Evolutionary conservation across 2,329 filamentous ascomycete species (phyloP), one percentile per base, ranked within the genome.

Genomic region (Colletotrichum euphorbiae): DNA sequence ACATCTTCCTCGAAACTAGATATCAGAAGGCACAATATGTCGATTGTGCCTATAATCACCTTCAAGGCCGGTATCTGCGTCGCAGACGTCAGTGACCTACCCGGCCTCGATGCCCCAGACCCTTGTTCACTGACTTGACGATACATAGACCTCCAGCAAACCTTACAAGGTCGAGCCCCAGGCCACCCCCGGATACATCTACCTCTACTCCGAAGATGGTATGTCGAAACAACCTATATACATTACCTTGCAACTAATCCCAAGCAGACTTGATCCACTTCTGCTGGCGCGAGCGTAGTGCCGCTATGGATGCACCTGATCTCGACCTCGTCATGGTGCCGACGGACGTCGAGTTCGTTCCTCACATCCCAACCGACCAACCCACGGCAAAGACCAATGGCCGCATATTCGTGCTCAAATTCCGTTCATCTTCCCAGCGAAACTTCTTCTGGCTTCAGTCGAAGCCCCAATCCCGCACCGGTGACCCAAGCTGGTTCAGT

Each of bases 381-480:
- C 82, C 85, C 1, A 83, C 85, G 15, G 82, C 87, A 65, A 89
- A 92, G 76, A 91, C 91, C 51, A 94, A 97, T 77, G 97, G 94
- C 72, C 93, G 96, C 74, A 90, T 99, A 78, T 98, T 94, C 78
- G 90, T 92, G 66, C 89, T 99, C 76, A 98, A 97, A 80, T 99
- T 99, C 83, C 88, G 87, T 33, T 98, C 94, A 12, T 97, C 93
- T 71, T 96, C 94, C 67, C 91, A 97, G 80, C 90, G 94, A 75
- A 87, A 98, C 80, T 86, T 98, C 68, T 99, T 98, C 84, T 99
- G 95, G 94, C 84, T 99, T 76, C 96, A 99, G 81, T 96, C 93
- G 33, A 94, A 94, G 80, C 87, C 91, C 36, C 94, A 98, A 81
- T 89, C 80, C 76, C 87, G 83, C 71, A 86, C 82, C 77, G 91